Conservation (phyloP, 192 early-diverging fungal genomes). For the Coemansia sp. region DNA sequence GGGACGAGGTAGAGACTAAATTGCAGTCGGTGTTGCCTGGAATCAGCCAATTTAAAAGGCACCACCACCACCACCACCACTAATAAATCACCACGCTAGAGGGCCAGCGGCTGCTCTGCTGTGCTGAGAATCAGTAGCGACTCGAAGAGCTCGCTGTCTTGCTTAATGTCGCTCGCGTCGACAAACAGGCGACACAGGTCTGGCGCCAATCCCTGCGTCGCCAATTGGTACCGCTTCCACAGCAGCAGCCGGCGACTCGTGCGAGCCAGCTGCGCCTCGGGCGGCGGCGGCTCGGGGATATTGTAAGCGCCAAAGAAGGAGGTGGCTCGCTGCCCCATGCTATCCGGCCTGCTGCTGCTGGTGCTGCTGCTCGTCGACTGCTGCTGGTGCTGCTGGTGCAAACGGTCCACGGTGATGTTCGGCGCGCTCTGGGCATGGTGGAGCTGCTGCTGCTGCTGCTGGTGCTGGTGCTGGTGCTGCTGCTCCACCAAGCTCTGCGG, state of each 20-base stretch:
- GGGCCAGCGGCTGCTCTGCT: neutral
- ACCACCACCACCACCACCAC: too few species aligned
- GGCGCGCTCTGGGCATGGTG: neutral
- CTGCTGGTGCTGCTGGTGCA: neutral
- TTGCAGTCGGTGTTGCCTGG: slow-evolving; percentile 26
- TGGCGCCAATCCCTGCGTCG: slow-evolving; percentile 30
- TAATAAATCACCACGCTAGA: neutral
- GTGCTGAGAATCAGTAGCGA: slow-evolving; percentile 19
- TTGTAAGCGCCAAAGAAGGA: slow-evolving; percentile 31
- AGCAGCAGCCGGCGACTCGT: slow-evolving; percentile 29
- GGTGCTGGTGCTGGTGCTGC: neutral
- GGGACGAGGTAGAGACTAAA: slow-evolving; percentile 85
- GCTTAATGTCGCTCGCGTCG: slow-evolving; percentile 45
- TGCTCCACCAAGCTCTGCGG: neutral
- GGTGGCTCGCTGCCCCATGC: neutral
- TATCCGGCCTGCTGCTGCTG: slow-evolving; percentile 7
- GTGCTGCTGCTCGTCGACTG: slow-evolving; percentile 6
- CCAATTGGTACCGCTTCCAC: slow-evolving; percentile 34
- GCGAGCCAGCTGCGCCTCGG: slow-evolving; percentile 42
- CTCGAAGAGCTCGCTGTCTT: slow-evolving; percentile 24
- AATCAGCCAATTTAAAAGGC: neutral
- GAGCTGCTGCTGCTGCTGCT: neutral
- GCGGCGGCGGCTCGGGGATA: slow-evolving; percentile 50
- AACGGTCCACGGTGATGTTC: neutral
- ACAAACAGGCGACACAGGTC: slow-evolving; percentile 44